These are phyloP conservation scores for Hortaea werneckii DNA, from an alignment of 2,329 filamentous ascomycete species.

Conservation along the genomic window DNA sequence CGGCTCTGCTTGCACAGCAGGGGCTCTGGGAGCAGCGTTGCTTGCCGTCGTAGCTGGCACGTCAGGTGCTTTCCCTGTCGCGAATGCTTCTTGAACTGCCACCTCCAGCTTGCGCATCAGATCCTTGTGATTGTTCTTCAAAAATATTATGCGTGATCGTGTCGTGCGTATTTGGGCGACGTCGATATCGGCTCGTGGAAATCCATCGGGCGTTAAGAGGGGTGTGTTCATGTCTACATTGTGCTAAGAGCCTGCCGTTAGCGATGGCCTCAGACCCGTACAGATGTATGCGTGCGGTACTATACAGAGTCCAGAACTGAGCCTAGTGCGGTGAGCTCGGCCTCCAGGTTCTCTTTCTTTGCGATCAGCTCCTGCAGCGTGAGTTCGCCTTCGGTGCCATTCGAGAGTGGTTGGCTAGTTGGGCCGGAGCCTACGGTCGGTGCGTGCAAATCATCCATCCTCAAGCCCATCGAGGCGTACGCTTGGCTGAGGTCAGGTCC, in stretches of 20 bases:
- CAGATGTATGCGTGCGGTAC: neutral
- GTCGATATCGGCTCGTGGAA: conserved; percentile 85
- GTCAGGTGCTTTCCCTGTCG: conserved; percentile 28
- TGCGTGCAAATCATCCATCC: conserved; percentile 58
- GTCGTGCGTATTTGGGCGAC: conserved; percentile 95
- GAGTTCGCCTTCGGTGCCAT: conserved; percentile 43
- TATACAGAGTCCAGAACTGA: conserved; percentile 75
- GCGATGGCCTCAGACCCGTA: neutral
- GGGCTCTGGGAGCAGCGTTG: neutral
- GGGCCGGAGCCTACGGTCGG: conserved; percentile 72
- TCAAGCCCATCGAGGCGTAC: conserved; percentile 38
- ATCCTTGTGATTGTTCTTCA: conserved; percentile 88
- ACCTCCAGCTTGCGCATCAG: conserved; percentile 77
- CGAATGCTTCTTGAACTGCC: conserved; percentile 82
- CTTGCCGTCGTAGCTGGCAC: neutral
- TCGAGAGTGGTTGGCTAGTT: conserved; percentile 32
- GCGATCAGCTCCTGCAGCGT: conserved; percentile 71
- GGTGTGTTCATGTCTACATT: conserved; percentile 85
- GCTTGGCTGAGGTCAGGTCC: neutral
- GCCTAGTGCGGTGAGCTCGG: conserved; percentile 74
- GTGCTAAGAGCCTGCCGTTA: conserved; percentile 51
- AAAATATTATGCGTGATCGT: conserved; percentile 73
- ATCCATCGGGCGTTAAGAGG: conserved; percentile 81
- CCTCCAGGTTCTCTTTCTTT: conserved; percentile 76
- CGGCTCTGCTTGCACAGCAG: neutral